Percentiles rank a stretch among this genome's conserved stretches.
phyloP scores from a whole-genome alignment of 2,329 filamentous ascomycete species.

The Septoria petroselini region DNA sequence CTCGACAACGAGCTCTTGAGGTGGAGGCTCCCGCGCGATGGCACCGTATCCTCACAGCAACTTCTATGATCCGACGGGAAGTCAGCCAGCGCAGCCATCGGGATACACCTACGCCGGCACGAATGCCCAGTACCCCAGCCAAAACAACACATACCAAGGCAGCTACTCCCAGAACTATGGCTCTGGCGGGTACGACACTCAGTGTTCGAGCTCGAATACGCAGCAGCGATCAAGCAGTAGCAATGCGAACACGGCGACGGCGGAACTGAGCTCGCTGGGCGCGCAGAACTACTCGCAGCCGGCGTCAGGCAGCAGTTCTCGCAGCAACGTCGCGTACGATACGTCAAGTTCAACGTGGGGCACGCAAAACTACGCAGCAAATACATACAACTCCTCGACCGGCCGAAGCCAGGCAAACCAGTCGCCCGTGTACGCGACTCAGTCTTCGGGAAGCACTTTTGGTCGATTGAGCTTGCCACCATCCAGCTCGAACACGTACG shows the following conservation, averaged over 20 bases:
- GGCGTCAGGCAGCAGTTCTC: conserved; percentile 10
- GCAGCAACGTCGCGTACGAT: conserved; percentile 24
- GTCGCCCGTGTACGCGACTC: conserved; percentile 30
- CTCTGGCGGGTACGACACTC: conserved; percentile 21
- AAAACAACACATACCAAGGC: conserved; percentile 19
- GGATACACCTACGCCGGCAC: conserved; percentile 13
- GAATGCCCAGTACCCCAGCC: conserved; percentile 21
- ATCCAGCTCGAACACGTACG: conserved; percentile 19
- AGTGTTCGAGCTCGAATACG: conserved; percentile 26
- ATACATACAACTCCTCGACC: conserved; percentile 20
- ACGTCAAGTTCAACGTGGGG: conserved; percentile 15
- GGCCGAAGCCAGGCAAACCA: conserved; percentile 27
- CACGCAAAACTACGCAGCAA: conserved; percentile 12
- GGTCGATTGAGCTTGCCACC: conserved; percentile 28
- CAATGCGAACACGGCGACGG: conserved; percentile 23
- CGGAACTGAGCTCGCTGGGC: conserved; percentile 29
- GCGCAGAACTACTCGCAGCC: conserved; percentile 27
- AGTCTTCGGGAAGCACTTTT: conserved; percentile 24
- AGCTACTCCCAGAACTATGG: conserved; percentile 21
- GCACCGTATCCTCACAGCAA: conserved; percentile 33
- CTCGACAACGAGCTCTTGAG: conserved; percentile 1
- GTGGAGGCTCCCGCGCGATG: conserved; percentile 20
- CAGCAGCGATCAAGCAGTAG: conserved; percentile 19
- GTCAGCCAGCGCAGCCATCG: conserved; percentile 26
- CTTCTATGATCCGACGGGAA: conserved; percentile 37